Evolutionary conservation across 2,329 filamentous ascomycete species (phyloP), one percentile per base, ranked within the genome.

Genomic region (Talaromyces sp.): DNA sequence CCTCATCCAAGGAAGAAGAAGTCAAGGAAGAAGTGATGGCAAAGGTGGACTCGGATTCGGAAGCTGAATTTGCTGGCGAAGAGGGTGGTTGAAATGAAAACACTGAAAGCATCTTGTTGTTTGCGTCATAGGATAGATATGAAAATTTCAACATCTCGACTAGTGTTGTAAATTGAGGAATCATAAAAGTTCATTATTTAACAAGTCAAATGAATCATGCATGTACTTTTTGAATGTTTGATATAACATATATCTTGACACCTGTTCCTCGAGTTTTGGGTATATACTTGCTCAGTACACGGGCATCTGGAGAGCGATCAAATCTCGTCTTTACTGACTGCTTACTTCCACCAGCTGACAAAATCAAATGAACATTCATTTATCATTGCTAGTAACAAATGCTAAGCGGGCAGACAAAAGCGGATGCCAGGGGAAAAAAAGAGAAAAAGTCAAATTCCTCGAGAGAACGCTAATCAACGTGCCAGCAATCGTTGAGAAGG

Each of bases 31-130:
- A 47, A 27, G 53, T 47, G 31, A 34, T 62, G 33, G 61, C 57
- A 52, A 57, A 47, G 33, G 67, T 76, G 2, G 73, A 75, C 42
- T 64, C 61, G 10, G 71, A 66, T 18, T 72, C 70, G 1, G 73
- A 74, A 18, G 70, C 70, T 57, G 73, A 75, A 52, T 59, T 47
- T 23, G 30, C 40, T 0, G 57, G 52, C 30, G 61, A 58, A 18
- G 61, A 62, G 54, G 61, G 57, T 10, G 61, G 61, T 62, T 62
- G 30, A 61, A 23, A 51, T 14, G 3, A 57, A 54, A n/a, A 34
- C 16, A 60, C 18, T 36, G 34, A 23, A 23, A 34, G 28, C n/a
- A 40, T 50, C n/a, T 23, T 47, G 5, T 23, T 8, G 12, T 18
- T 44, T 18, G 40, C 10, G 16, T 30, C 16, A 60, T 56, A 30